A percentile compares a stretch with the other conserved stretches of the same genome.
These are phyloP conservation scores for Kwoniella dendrophila DNA, from an alignment of 768 basidiomycete genomes.

Conservation along the genomic window DNA sequence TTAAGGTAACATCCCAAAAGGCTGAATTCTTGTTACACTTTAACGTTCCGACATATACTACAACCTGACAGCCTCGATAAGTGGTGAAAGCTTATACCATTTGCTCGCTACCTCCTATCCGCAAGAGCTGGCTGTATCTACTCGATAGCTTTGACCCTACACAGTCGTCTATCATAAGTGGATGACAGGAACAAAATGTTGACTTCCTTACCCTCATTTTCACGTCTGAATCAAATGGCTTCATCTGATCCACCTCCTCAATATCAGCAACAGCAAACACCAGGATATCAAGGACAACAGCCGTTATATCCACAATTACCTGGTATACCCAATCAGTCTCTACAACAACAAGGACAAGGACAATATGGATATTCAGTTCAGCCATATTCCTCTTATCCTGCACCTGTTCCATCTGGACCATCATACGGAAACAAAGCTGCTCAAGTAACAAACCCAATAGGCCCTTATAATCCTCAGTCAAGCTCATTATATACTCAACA, in stretches of 20 bases:
- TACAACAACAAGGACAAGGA: too few relatives aligned
- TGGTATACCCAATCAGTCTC: background rate
- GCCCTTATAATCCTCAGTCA: conserved; percentile 6
- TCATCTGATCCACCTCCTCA: conserved; percentile 10
- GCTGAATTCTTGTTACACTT: too few relatives aligned
- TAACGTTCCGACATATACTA: too few relatives aligned
- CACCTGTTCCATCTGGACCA: conserved; percentile 3
- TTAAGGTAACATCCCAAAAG: too few relatives aligned
- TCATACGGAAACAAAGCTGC: background rate
- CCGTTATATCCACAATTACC: conserved; percentile 20
- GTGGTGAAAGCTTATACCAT: too few relatives aligned
- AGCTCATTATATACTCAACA: conserved; percentile 4
- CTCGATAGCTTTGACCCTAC: background rate
- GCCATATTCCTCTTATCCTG: background rate
- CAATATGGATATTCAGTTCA: background rate
- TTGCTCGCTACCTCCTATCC: too few relatives aligned
- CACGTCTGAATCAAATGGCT: conserved; percentile 17
- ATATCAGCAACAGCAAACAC: conserved; percentile 10
- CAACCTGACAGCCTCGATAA: too few relatives aligned
- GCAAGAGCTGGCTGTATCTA: too few relatives aligned
- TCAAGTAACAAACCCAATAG: background rate
- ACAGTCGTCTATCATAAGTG: background rate
- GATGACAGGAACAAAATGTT: conserved; percentile 13
- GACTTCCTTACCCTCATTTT: conserved; percentile 25
- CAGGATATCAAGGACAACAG: conserved; percentile 7